These are phyloP conservation scores for Leccinum fuscescens DNA, from an alignment of 1,284 basidiomycete species.

Conservation along the genomic window DNA sequence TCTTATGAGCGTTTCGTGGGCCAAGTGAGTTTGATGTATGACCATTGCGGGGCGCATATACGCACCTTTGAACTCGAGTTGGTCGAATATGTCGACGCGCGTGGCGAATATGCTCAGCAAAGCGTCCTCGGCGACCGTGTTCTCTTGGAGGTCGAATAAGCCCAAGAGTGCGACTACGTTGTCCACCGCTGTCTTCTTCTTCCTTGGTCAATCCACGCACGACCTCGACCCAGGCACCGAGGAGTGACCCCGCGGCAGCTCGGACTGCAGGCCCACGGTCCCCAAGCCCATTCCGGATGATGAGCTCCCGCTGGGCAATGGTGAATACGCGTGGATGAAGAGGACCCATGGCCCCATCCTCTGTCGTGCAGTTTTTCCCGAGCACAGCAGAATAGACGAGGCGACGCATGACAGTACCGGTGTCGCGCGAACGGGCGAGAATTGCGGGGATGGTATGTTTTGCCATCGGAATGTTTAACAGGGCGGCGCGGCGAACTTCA, in stretches of 20 bases:
- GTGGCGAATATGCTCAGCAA: slow-evolving; percentile 64
- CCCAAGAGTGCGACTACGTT: slow-evolving; percentile 58
- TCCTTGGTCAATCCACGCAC: slow-evolving; percentile 47
- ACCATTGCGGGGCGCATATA: slow-evolving; percentile 12
- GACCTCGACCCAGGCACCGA: slow-evolving; percentile 77
- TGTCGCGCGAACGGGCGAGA: slow-evolving; percentile 82
- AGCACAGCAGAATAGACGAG: slow-evolving; percentile 76
- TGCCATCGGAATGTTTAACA: slow-evolving; percentile 76
- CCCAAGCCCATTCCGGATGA: slow-evolving; percentile 81
- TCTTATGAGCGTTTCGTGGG: no score
- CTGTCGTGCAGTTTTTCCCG: slow-evolving; percentile 24
- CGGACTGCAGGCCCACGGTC: slow-evolving; percentile 86
- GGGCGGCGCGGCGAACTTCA: slow-evolving; percentile 86
- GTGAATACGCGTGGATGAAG: slow-evolving; percentile 69
- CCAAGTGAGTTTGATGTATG: background rate
- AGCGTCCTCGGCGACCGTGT: slow-evolving; percentile 65
- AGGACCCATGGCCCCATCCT: slow-evolving; percentile 43
- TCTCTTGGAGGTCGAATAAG: slow-evolving; percentile 62
- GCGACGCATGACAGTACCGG: slow-evolving; percentile 80
- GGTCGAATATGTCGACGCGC: slow-evolving; percentile 59
- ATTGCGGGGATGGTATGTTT: slow-evolving; percentile 64
- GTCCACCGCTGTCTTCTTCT: slow-evolving; percentile 40
- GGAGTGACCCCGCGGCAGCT: slow-evolving; percentile 73
- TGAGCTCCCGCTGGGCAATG: slow-evolving; percentile 75
- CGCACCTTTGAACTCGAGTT: slow-evolving; percentile 72